Evolutionary conservation across 2,329 filamentous ascomycete genomes (phyloP).

Genomic region (Penicillium sp.): DNA sequence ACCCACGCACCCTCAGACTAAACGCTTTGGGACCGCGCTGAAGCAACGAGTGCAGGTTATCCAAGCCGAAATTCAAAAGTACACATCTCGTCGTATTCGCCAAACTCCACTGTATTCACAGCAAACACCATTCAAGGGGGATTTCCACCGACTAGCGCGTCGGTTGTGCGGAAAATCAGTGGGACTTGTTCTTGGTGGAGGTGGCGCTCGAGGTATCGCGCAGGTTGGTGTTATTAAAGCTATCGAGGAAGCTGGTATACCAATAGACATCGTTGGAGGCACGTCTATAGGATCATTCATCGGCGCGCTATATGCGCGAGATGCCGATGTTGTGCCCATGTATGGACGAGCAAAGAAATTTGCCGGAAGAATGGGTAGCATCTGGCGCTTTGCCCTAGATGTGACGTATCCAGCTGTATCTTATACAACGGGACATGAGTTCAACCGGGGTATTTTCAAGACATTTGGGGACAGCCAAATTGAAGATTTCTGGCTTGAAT

Average conservation of each 20-base stretch:
- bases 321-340: constrained; percentile 95
- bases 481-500: constrained; percentile 98
- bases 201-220: constrained; percentile 84
- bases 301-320: constrained; percentile 88
- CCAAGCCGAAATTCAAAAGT: constrained; percentile 97
- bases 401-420: constrained; percentile 94
- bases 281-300: constrained; percentile 97
- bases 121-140: constrained; percentile 89
- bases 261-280: constrained; percentile 90
- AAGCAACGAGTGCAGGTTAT: constrained; percentile 92
- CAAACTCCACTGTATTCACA: constrained; percentile 86
- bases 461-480: constrained; percentile 96
- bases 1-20: constrained; percentile 68
- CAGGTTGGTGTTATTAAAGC: constrained; percentile 93
- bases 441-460: constrained; percentile 98
- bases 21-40: constrained; percentile 76
- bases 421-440: constrained; percentile 97
- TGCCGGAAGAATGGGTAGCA: constrained; percentile 94
- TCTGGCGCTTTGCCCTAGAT: constrained; percentile 97
- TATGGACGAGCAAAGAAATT: constrained; percentile 97
- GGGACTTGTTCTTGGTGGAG: constrained; percentile 87
- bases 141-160: constrained; percentile 89
- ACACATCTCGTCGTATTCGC: constrained; percentile 87
- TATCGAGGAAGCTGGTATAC: constrained; percentile 92
- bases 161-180: constrained; percentile 91